These are phyloP conservation scores for Cutaneotrichosporon sp. DNA, from an alignment of 1,284 basidiomycete genomes.

Conservation along the genomic window DNA sequence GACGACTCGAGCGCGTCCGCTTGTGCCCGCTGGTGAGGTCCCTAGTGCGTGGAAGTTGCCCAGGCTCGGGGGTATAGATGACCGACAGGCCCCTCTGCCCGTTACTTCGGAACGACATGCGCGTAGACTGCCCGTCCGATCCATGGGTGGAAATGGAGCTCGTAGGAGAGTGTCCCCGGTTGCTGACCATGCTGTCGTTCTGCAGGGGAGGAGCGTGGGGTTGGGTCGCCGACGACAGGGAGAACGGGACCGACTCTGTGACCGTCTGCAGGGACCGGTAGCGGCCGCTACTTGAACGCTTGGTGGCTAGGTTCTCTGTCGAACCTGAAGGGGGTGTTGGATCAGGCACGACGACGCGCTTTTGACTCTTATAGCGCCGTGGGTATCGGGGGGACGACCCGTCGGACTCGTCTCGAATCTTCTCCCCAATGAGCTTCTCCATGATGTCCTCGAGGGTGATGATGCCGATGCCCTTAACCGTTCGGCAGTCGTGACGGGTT, in stretches of 20 bases:
- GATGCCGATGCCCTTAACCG: constrained; percentile 79
- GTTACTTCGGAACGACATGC: neutral
- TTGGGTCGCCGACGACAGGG: too few relatives aligned
- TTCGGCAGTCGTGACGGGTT: constrained; percentile 53
- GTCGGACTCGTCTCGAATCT: constrained; percentile 75
- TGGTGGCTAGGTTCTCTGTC: too few relatives aligned
- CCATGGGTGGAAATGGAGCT: neutral
- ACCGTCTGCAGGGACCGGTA: too few relatives aligned
- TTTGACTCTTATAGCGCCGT: too few relatives aligned
- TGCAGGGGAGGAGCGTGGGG: too few relatives aligned
- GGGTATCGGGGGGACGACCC: constrained; percentile 1
- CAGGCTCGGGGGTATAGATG: neutral
- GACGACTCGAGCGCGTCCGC: neutral
- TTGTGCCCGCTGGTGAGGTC: neutral
- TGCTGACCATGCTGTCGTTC: too few relatives aligned
- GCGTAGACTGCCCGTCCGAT: neutral
- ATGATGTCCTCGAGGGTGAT: constrained; percentile 92
- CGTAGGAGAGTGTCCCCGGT: neutral
- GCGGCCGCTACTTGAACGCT: too few relatives aligned
- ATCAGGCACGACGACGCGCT: too few relatives aligned
- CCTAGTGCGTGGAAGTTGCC: neutral
- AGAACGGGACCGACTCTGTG: too few relatives aligned
- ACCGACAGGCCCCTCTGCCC: neutral
- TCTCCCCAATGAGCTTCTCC: constrained; percentile 86
- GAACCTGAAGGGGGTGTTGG: too few relatives aligned